Evolutionary conservation across 73 alveolate species (phyloP).

Genomic region (Symbiodinium natans): DNA sequence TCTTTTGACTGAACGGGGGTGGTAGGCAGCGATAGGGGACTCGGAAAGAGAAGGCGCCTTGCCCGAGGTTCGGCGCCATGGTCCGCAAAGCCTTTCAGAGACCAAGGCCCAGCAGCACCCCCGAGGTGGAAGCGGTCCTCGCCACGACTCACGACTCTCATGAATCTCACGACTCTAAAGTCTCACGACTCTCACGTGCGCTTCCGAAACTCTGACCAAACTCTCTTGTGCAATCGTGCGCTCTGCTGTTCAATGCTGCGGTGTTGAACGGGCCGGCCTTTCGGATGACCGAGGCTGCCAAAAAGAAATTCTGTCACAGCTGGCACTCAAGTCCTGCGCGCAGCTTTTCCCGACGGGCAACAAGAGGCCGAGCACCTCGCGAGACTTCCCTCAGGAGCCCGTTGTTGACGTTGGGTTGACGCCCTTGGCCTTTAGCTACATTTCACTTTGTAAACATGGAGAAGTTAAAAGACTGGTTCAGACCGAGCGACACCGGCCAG

Average conservation of each 20-base stretch:
- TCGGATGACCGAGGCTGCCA: background rate
- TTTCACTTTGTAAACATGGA: too few species aligned
- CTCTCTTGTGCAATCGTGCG: background rate
- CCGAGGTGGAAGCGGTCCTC: slow-evolving; percentile 82
- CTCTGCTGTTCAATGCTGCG: background rate
- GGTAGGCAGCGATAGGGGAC: too few species aligned
- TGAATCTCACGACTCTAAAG: background rate
- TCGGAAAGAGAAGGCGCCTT: too few species aligned
- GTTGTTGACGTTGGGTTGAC: too few species aligned
- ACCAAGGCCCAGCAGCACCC: slow-evolving; percentile 28
- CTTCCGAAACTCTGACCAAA: background rate
- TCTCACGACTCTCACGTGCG: background rate
- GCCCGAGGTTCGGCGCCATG: slow-evolving; percentile 66
- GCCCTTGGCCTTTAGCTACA: too few species aligned
- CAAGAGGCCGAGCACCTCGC: slow-evolving; percentile 30
- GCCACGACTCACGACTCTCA: background rate
- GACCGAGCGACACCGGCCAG: too few species aligned
- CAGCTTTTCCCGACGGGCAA: slow-evolving; percentile 59
- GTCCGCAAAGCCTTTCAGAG: slow-evolving; percentile 37
- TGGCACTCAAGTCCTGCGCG: slow-evolving; percentile 7
- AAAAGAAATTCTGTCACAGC: background rate
- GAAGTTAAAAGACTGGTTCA: too few species aligned
- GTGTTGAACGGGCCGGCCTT: background rate
- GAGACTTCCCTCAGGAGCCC: background rate
- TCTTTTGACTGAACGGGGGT: too few species aligned